These are phyloP conservation scores for Eucalyptus tenuipes DNA, from an alignment of 345 rosid species.

Conservation along the genomic window DNA sequence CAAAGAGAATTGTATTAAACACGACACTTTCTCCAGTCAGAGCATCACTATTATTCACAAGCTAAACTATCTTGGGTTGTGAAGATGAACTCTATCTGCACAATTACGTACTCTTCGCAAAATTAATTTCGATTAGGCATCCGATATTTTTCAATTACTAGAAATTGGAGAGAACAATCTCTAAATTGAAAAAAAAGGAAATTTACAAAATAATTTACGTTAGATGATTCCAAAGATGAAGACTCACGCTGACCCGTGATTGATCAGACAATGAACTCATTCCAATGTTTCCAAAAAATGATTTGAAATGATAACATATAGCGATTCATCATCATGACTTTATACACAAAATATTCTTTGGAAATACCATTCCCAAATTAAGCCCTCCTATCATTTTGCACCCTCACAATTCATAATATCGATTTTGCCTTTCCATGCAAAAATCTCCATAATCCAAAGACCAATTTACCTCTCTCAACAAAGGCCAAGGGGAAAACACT, in stretches of 20 bases:
- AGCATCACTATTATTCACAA: neutral
- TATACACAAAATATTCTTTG: neutral
- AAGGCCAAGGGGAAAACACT: neutral
- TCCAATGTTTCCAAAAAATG: neutral
- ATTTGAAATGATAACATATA: neutral
- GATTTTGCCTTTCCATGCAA: neutral
- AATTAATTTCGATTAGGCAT: neutral
- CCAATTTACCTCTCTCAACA: neutral
- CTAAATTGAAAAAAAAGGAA: neutral
- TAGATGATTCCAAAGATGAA: neutral
- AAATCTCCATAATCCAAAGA: neutral
- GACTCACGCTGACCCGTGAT: neutral
- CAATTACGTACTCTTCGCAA: neutral
- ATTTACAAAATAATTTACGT: neutral
- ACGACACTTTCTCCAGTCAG: neutral
- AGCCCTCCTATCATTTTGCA: neutral
- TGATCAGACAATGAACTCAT: neutral
- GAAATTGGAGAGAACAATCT: neutral
- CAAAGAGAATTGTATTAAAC: neutral
- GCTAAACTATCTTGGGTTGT: neutral
- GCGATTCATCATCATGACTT: neutral
- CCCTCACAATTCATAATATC: neutral
- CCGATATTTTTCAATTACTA: neutral
- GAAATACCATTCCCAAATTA: neutral
- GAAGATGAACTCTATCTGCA: neutral